Conservation (phyloP, 805 yeast genomes). For the Yamadazyma tumulicola region DNA sequence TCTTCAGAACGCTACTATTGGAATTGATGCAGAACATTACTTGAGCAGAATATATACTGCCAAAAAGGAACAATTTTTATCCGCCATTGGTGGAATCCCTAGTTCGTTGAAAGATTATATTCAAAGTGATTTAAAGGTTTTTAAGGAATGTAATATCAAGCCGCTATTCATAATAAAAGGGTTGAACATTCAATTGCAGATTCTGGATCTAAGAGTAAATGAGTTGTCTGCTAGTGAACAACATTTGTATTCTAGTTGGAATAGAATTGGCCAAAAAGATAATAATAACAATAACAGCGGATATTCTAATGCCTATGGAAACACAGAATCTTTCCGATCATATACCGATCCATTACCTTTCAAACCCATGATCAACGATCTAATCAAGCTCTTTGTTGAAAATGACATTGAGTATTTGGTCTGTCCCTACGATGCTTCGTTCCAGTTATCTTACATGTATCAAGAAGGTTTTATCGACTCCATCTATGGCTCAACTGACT, state of each 20-base stretch:
- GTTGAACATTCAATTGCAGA: conserved; percentile 40
- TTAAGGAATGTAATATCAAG: conserved; percentile 60
- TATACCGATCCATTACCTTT: conserved; percentile 47
- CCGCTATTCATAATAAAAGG: conserved; percentile 83
- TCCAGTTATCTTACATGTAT: conserved; percentile 72
- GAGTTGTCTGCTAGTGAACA: conserved; percentile 37
- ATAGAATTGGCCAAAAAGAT: conserved; percentile 26
- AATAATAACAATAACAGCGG: conserved; percentile 17
- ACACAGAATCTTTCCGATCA: conserved; percentile 50
- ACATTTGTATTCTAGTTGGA: conserved; percentile 40
- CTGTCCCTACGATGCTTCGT: conserved; percentile 79
- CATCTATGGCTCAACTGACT: conserved; percentile 82
- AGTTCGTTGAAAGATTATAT: conserved; percentile 52
- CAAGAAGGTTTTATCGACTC: conserved; percentile 60
- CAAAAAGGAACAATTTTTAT: conserved; percentile 64
- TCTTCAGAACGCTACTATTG: conserved; percentile 64
- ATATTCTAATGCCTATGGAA: conserved; percentile 15
- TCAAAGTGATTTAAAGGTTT: conserved; percentile 58
- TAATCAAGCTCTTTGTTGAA: conserved; percentile 55
- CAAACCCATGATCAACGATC: conserved; percentile 49
- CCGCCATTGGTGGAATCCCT: conserved; percentile 83
- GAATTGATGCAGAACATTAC: conserved; percentile 83
- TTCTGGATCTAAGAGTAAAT: conserved; percentile 29
- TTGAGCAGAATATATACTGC: conserved; percentile 56
- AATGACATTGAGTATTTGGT: conserved; percentile 62